Evolutionary conservation across 2,329 filamentous ascomycete species (phyloP).

Genomic region (Beauveria pseudobassiana): DNA sequence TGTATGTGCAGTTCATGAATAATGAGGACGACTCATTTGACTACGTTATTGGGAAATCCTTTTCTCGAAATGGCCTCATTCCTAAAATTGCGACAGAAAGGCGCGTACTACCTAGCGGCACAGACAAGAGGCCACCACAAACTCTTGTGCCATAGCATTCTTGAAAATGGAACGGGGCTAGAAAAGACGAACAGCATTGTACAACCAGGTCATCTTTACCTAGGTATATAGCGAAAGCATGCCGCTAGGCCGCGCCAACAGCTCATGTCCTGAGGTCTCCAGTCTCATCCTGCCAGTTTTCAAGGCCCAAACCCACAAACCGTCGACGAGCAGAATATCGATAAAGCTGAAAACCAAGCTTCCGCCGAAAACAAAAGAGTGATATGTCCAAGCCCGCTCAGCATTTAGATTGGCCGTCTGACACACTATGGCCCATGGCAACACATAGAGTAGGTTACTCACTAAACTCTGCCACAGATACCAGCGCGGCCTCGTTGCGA

Average conservation of each 20-base stretch:
- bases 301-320: conserved; percentile 44
- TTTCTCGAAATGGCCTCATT: no score
- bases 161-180: no score
- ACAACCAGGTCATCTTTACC: no score
- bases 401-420: conserved; percentile 39
- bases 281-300: conserved; percentile 34
- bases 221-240: neutral
- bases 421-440: conserved; percentile 63
- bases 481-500: conserved; percentile 57
- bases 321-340: conserved; percentile 42
- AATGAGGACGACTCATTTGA: neutral
- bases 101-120: no score
- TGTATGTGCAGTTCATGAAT: neutral
- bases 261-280: conserved; percentile 25
- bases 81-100: no score
- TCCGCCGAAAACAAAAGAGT: conserved; percentile 59
- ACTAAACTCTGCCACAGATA: conserved; percentile 60
- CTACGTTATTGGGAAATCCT: no score
- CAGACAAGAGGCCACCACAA: no score
- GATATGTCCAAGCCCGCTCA: conserved; percentile 58
- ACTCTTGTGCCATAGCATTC: no score
- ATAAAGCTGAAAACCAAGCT: conserved; percentile 61
- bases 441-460: conserved; percentile 60
- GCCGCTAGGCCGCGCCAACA: neutral
- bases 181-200: no score